Evolutionary conservation across 225 moss, liverwort and hornwort species (phyloP), one percentile per base, ranked within the genome.

Genomic region (Sphagnum tenellum): DNA sequence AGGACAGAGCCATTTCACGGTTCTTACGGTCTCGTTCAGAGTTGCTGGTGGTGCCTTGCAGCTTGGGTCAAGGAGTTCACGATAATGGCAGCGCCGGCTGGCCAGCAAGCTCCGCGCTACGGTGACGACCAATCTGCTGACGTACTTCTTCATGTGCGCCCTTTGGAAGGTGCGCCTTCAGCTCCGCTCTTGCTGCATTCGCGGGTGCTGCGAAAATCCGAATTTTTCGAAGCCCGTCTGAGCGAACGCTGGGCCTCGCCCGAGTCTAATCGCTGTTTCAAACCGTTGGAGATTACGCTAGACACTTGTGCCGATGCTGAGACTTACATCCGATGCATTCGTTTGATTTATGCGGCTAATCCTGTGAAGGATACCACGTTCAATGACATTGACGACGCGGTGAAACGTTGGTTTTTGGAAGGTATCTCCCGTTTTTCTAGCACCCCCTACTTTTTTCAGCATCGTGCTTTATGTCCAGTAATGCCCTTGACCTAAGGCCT

Each of bases 301-400:
- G 90, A 98, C 55, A 93, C 82, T 55, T 93, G 90, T 64, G 77
- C 73, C 2, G 76, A 98, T 70, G 87, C 93, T 9, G 83, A 79
- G 64, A 80, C 77, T 13, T 98, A 93, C 49, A 78, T 98, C 11
- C 78, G 93, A 48, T 98, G 98, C 64, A 82, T 98, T 66, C 90
- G 93, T 56, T 63, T 98, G 60, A 44, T 98, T 3, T 98, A 98
- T 64, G 93, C 89, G 29, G 29, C 29, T 2, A 75, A 93, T 71
- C 85, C 89, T n/a, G 89, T 93, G n/a, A 93, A 98, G 71, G 89
- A 93, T 48, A 93, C 83, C 0, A 83, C 90, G 45, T 98, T 98
- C 29, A 68, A 72, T 8, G 77, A 88, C 54, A 89, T 93, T 2
- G 87, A 90, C 71, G 98, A 98, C 60, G 98, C 93, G n/a, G 70